phyloP scores from a whole-genome alignment of 345 rosid species.

The Eucalyptus microcorys region DNA sequence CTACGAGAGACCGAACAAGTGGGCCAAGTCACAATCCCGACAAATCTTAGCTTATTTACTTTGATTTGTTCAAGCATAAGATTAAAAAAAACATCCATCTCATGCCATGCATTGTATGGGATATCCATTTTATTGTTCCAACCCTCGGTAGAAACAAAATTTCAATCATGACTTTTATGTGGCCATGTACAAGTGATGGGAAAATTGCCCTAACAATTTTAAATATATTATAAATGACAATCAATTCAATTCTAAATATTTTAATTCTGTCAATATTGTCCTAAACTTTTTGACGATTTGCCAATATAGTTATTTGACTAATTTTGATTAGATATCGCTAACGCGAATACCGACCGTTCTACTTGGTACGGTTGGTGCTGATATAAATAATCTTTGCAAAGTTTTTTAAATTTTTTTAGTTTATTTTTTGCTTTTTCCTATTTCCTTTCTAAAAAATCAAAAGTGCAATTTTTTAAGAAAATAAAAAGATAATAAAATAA shows the following conservation, averaged over 20 bases:
- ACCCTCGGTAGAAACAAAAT: background rate
- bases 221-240: too few relatives aligned
- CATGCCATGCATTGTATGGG: background rate
- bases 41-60: background rate
- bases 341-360: fast-evolving
- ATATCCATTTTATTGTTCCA: background rate
- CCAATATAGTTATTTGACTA: background rate
- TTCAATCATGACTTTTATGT: background rate
- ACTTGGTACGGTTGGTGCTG: fast-evolving
- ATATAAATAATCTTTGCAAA: background rate
- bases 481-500: too few relatives aligned
- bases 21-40: background rate
- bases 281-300: background rate
- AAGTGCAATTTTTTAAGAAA: background rate
- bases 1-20: background rate
- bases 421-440: too few relatives aligned
- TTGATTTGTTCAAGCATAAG: background rate
- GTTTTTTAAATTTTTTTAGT: too few relatives aligned
- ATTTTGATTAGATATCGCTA: background rate
- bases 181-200: background rate
- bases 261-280: too few relatives aligned
- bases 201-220: too few relatives aligned
- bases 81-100: background rate
- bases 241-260: background rate
- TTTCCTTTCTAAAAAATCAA: too few relatives aligned